A percentile compares a stretch with the other conserved stretches of the same genome.
These are phyloP conservation scores for Acacia acuminata DNA, from an alignment of 306 rosid genomes.

Conservation along the genomic window DNA sequence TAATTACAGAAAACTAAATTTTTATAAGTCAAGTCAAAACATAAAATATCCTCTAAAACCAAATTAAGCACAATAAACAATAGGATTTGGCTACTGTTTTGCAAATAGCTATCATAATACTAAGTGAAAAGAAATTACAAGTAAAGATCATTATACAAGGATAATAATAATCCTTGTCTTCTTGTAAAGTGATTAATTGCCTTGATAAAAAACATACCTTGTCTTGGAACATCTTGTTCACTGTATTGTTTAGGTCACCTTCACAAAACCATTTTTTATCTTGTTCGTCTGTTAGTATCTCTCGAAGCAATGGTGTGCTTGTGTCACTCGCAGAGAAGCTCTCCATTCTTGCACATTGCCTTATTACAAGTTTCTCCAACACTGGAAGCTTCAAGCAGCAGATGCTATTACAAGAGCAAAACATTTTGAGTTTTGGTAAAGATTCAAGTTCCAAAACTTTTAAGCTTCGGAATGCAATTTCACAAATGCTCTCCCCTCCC, in stretches of 20 bases:
- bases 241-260: not conserved
- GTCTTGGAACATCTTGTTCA: not conserved
- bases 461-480: not conserved
- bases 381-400: not conserved
- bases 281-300: not conserved
- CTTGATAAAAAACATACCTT: not conserved
- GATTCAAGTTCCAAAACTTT: not conserved
- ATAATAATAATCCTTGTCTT: too few relatives aligned
- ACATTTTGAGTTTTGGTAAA: not conserved
- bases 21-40: too few relatives aligned
- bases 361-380: not conserved
- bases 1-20: too few relatives aligned
- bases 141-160: too few relatives aligned
- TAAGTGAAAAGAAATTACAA: too few relatives aligned
- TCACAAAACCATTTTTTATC: not conserved
- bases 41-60: too few relatives aligned
- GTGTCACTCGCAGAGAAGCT: not conserved
- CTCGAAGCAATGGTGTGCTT: not conserved
- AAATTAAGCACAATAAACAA: too few relatives aligned
- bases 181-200: not conserved
- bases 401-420: not conserved
- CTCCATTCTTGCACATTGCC: not conserved
- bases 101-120: too few relatives aligned
- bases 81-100: too few relatives aligned
- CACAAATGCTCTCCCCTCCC: not conserved